Percentiles rank a stretch among this genome's conserved stretches.
Conservation (phyloP, 345 rosid species). For the Gossypium stocksii region DNA sequence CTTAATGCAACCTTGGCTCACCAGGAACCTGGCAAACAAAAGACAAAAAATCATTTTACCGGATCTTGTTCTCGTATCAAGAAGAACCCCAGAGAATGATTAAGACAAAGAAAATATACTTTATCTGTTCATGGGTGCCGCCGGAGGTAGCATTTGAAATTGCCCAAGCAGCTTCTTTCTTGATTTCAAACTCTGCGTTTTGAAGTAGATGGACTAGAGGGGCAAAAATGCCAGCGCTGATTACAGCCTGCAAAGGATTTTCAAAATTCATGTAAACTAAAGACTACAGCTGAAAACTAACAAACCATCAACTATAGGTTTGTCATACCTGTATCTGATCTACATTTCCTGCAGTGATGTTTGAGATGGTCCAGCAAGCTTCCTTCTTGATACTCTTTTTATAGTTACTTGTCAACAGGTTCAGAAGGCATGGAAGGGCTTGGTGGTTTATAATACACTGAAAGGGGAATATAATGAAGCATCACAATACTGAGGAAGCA, state of each 20-base stretch:
- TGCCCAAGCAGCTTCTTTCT: conserved; percentile 88
- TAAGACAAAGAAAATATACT: conserved; percentile 32
- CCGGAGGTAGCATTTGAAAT: conserved; percentile 81
- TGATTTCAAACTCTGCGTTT: conserved; percentile 71
- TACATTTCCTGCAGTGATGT: conserved; percentile 78
- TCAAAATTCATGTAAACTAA: conserved; percentile 3
- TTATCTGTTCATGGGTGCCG: conserved; percentile 66
- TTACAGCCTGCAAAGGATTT: conserved; percentile 45
- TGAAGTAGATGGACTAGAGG: conserved; percentile 56
- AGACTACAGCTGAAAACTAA: not conserved
- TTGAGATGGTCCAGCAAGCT: conserved; percentile 87
- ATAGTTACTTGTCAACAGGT: conserved; percentile 42
- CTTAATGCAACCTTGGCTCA: conserved; percentile 65
- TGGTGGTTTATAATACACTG: conserved; percentile 58
- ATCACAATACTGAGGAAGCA: conserved; percentile 9
- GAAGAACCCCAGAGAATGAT: not conserved
- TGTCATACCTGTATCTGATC: conserved; percentile 61
- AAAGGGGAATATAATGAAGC: conserved; percentile 10
- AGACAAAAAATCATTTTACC: not conserved
- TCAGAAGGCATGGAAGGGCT: conserved; percentile 58
- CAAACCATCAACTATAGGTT: not conserved
- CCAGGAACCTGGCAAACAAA: conserved; percentile 41
- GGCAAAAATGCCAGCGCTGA: conserved; percentile 51
- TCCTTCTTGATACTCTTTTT: conserved; percentile 86
- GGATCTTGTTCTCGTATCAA: not conserved